phyloP scores from a whole-genome alignment of 805 yeast species.

The Zygosaccharomyces siamensis region DNA sequence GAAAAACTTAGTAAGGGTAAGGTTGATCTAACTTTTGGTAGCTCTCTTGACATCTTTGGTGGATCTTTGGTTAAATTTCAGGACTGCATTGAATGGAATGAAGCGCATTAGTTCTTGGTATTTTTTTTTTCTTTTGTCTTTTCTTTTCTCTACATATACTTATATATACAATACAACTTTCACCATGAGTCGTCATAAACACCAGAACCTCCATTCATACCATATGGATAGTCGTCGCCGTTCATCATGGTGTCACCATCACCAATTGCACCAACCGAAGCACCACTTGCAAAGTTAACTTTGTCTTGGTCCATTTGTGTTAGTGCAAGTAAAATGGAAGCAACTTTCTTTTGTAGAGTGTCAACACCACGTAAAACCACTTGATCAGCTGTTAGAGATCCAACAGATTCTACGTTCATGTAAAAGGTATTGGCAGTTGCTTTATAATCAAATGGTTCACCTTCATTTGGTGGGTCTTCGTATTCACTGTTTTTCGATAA shows the following conservation, averaged over 20 bases:
- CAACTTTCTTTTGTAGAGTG: slow-evolving; percentile 84
- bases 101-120: slow-evolving; percentile 11
- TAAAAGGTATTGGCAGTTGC: slow-evolving; percentile 82
- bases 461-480: slow-evolving; percentile 92
- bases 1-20: slow-evolving; percentile 64
- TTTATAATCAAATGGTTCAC: slow-evolving; percentile 75
- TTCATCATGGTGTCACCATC: slow-evolving; percentile 36
- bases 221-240: slow-evolving; percentile 33
- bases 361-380: slow-evolving; percentile 81
- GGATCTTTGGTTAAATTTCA: slow-evolving; percentile 72
- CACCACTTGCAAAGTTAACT: slow-evolving; percentile 41
- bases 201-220: slow-evolving; percentile 30
- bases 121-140: background rate
- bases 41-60: slow-evolving; percentile 92
- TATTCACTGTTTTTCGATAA: slow-evolving; percentile 79
- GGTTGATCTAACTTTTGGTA: slow-evolving; percentile 90
- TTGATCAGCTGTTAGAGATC: slow-evolving; percentile 81
- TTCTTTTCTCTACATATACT: slow-evolving; percentile 3
- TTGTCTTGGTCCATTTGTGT: slow-evolving; percentile 42
- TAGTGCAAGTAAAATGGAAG: slow-evolving; percentile 75
- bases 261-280: slow-evolving; percentile 32
- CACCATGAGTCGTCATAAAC: slow-evolving; percentile 36
- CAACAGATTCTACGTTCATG: slow-evolving; percentile 88
- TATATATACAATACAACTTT: background rate
- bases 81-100: slow-evolving; percentile 76